Base-by-base conservation (phyloP, 768 basidiomycete genomes). In the Rossbeevera mucosa region DNA sequence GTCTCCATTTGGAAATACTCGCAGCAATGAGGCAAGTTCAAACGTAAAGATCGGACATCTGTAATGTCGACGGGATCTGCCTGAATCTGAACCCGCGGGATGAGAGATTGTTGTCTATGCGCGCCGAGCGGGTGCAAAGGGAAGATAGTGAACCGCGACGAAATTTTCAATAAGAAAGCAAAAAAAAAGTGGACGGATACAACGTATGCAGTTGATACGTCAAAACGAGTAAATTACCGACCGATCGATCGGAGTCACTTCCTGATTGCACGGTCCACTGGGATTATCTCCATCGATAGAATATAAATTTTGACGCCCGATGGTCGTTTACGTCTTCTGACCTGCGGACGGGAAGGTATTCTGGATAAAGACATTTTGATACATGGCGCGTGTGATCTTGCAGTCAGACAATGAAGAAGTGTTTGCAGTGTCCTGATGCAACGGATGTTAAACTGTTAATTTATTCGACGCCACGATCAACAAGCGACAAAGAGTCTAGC, bases 241-340 rank as follows among this genome's bases (percentile, higher is more conserved):
- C 24, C 47, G 24, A 43, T 25, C 46, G 20, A 46, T 22, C 24
- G n/a, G n/a, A n/a, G n/a, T 40, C 40, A 11, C 18, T 38, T 18
- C 36, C 33, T 36, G 33, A 36, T 38, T 38, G 18, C 36, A 38
- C 18, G 36, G 16, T 38, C 9, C 16, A 31, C n/a, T n/a, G n/a
- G n/a, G n/a, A n/a, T 42, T 4, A 31, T 42, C 25, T 40, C 42
- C 38, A 51, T 38, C 40, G 20, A 51, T 36, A 53, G 40, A 24
- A 16, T 2, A 9, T n/a, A n/a, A n/a, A n/a, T n/a, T 29, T 46
- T 46, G 21, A 26, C 44, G 22, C 30, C 50, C 8, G 33, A 30
- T 44, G 18, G 20, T 25, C 38, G 7, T 42, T 63, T 62, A 65
- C 63, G 63, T 59, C 51, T 59, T 65, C 21, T 11, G 30, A 45